Percentiles rank a stretch among this genome's conserved stretches.
Evolutionary conservation across 768 basidiomycete species (phyloP).

Genomic region (Lentinula edodes): DNA sequence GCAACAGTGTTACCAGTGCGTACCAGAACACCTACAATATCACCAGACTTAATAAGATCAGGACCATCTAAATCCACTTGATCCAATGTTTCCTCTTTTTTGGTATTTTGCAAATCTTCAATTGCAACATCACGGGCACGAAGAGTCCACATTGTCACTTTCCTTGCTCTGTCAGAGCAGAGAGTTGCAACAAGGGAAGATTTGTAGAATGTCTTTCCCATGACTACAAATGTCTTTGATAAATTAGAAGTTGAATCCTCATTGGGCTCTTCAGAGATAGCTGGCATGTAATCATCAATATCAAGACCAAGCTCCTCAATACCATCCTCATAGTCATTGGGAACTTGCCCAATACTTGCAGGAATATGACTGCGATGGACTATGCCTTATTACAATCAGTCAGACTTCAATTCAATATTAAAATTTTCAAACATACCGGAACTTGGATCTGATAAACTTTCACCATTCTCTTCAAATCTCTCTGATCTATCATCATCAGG

Average conservation of each 20-base stretch:
- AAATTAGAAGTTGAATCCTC: background rate
- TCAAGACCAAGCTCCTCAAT: slow-evolving; percentile 7
- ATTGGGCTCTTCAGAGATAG: too few relatives aligned
- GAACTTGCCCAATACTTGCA: too few relatives aligned
- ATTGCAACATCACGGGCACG: slow-evolving; percentile 10
- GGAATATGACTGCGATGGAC: too few relatives aligned
- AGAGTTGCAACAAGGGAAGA: slow-evolving; percentile 8
- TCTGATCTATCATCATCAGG: background rate
- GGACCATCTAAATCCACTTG: background rate
- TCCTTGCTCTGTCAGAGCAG: background rate
- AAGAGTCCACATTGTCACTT: slow-evolving; percentile 8
- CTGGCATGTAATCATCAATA: slow-evolving; percentile 10
- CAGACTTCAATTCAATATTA: too few relatives aligned
- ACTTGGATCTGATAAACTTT: too few relatives aligned
- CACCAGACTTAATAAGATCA: too few relatives aligned
- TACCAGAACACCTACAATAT: too few relatives aligned
- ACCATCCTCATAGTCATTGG: background rate
- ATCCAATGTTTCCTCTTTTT: slow-evolving; percentile 2
- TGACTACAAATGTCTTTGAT: background rate
- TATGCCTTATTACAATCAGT: too few relatives aligned
- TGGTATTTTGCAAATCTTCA: slow-evolving; percentile 6
- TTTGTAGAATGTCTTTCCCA: slow-evolving; percentile 9
- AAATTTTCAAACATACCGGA: too few relatives aligned
- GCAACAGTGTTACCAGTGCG: too few relatives aligned
- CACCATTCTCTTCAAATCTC: background rate